These are phyloP conservation scores for Toxoplasma gondii DNA, from an alignment of 169 alveolate genomes.

Conservation along the genomic window DNA sequence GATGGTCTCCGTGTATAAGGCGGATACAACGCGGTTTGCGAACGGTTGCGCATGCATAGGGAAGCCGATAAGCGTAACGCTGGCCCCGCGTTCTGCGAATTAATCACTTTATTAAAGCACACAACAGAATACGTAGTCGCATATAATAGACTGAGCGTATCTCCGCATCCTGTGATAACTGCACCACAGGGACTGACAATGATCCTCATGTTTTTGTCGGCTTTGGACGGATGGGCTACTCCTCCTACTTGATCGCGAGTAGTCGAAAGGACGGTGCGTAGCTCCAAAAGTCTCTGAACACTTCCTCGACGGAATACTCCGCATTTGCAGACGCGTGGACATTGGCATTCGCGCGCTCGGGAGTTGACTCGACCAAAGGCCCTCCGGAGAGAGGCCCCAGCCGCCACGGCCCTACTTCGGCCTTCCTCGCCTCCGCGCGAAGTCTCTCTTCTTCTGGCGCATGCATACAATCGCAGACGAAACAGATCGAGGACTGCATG, in stretches of 20 bases:
- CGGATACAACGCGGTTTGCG: not conserved
- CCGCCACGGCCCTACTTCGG: not conserved
- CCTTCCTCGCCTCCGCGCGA: not conserved
- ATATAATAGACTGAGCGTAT: no score
- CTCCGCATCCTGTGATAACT: no score
- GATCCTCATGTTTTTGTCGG: no score
- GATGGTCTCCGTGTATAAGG: not conserved
- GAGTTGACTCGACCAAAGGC: not conserved
- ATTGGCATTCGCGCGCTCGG: no score
- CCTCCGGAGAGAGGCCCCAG: not conserved
- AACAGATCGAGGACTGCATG: not conserved
- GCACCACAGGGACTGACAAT: no score
- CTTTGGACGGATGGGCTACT: no score
- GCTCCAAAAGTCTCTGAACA: not conserved
- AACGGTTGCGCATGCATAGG: no score
- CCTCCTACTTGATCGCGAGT: constrained; percentile 7
- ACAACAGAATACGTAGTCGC: no score
- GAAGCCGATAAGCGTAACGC: no score
- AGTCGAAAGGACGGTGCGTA: constrained; percentile 26
- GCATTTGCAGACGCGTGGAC: not conserved
- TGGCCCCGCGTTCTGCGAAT: no score
- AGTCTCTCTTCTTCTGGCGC: not conserved
- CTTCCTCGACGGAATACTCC: not conserved
- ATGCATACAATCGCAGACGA: not conserved
- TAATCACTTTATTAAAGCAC: no score